Evolutionary conservation across 2,329 filamentous ascomycete species (phyloP).

Genomic region (Huntiella moniliformis): DNA sequence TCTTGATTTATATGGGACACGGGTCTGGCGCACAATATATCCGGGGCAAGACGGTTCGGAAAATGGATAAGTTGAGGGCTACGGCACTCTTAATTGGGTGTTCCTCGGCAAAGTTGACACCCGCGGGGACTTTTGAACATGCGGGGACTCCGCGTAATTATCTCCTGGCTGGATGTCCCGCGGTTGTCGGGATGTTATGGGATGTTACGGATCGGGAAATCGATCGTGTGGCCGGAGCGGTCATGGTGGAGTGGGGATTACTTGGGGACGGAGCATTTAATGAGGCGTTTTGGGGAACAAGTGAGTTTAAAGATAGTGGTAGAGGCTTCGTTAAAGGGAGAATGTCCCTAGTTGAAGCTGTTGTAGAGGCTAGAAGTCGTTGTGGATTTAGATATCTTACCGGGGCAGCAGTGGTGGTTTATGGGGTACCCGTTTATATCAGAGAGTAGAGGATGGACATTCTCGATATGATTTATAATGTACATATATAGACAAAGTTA

Average conservation of each 20-base stretch:
- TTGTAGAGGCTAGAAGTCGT: slow-evolving; percentile 53
- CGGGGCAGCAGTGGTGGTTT: slow-evolving; percentile 81
- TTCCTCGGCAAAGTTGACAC: slow-evolving; percentile 55
- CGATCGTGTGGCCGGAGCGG: slow-evolving; percentile 66
- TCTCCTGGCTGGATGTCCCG: slow-evolving; percentile 69
- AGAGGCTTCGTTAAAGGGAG: slow-evolving; percentile 17
- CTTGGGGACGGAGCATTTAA: slow-evolving; percentile 29
- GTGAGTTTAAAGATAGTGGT: slow-evolving; percentile 48
- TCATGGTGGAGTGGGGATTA: slow-evolving; percentile 78
- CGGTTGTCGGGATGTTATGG: slow-evolving; percentile 85
- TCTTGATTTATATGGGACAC: slow-evolving; percentile 90
- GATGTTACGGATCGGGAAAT: slow-evolving; percentile 97
- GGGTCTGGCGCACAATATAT: slow-evolving; percentile 92
- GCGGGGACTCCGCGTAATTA: slow-evolving; percentile 83
- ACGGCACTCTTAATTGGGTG: slow-evolving; percentile 87
- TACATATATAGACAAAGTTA: too few relatives aligned
- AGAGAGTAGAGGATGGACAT: slow-evolving; percentile 14
- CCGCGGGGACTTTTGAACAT: slow-evolving; percentile 64
- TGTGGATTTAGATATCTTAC: slow-evolving; percentile 85
- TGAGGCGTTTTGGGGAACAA: slow-evolving; percentile 37
- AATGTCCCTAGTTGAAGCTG: slow-evolving; percentile 58
- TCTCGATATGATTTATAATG: too few relatives aligned
- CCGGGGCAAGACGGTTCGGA: slow-evolving; percentile 62
- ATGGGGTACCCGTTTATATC: slow-evolving; percentile 84
- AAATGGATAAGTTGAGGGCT: slow-evolving; percentile 54